Percentiles rank a stretch among this genome's conserved stretches.
These are phyloP conservation scores for Cytospora mali DNA, from an alignment of 2,329 filamentous ascomycete genomes.

Conservation along the genomic window DNA sequence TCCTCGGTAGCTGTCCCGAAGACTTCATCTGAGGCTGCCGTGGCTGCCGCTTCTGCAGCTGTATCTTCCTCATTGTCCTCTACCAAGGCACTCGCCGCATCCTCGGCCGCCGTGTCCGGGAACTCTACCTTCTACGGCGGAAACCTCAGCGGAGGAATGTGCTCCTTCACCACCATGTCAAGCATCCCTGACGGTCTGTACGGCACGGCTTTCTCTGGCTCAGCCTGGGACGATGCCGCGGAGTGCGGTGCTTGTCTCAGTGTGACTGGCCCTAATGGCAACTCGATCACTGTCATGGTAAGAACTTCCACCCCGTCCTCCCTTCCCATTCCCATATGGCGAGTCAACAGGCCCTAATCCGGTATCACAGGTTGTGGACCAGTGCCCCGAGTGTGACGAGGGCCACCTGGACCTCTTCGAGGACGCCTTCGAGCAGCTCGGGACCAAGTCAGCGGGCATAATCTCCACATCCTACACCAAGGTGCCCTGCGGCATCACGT, in stretches of 20 bases:
- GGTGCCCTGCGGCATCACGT: conserved; percentile 46
- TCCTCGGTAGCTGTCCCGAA: not conserved
- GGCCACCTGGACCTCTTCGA: conserved; percentile 50
- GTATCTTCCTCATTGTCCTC: conserved; percentile 8
- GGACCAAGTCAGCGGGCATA: conserved; percentile 39
- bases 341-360: conserved; percentile 9
- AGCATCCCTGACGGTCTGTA: conserved; percentile 60
- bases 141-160: conserved; percentile 61
- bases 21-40: not conserved
- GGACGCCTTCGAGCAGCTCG: conserved; percentile 44
- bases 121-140: conserved; percentile 58
- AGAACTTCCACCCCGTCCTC: conserved; percentile 27
- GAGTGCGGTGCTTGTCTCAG: conserved; percentile 65
- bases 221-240: conserved; percentile 57
- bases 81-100: not conserved
- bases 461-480: conserved; percentile 42
- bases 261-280: conserved; percentile 60
- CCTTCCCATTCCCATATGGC: conserved; percentile 4
- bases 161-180: conserved; percentile 62
- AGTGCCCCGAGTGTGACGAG: conserved; percentile 46
- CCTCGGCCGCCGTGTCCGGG: conserved; percentile 36
- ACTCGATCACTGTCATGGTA: conserved; percentile 66
- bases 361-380: conserved; percentile 44
- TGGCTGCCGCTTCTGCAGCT: not conserved
- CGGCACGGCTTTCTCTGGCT: conserved; percentile 63